Evolutionary conservation across 2,329 filamentous ascomycete genomes (phyloP).

Genomic region (Verticillium albo-atrum): DNA sequence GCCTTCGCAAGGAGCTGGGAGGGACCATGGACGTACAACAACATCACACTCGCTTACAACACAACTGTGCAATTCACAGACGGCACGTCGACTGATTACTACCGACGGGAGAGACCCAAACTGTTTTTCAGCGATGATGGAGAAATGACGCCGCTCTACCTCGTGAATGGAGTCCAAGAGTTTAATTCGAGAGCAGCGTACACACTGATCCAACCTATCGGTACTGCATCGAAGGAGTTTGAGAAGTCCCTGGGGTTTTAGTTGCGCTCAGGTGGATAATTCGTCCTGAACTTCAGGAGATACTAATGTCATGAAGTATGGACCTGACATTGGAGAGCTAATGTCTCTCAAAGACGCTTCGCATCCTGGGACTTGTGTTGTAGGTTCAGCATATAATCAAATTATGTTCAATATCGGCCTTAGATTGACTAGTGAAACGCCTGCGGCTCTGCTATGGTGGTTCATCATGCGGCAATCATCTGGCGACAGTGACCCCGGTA

Average conservation of each 20-base stretch:
- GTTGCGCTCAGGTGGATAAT: no score
- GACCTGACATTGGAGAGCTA: no score
- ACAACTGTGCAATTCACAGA: conserved; percentile 24
- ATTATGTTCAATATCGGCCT: no score
- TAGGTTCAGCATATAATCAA: no score
- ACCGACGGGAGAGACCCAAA: conserved; percentile 42
- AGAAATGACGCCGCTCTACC: conserved; percentile 38
- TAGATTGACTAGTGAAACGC: no score
- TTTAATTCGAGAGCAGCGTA: conserved; percentile 19
- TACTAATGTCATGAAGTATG: no score
- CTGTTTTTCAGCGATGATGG: conserved; percentile 42
- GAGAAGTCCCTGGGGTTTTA: not conserved
- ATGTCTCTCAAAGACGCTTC: no score
- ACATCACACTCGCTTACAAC: conserved; percentile 12
- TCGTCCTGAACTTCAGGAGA: no score
- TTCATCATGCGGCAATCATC: no score
- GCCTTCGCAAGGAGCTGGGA: conserved; percentile 19
- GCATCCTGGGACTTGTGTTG: no score
- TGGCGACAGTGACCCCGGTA: no score
- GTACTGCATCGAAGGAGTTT: conserved; percentile 1
- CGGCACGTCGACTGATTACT: conserved; percentile 30
- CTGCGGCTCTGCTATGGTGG: no score
- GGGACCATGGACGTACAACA: conserved; percentile 24
- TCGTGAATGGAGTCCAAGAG: conserved; percentile 42
- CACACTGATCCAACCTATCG: conserved; percentile 17